Conservation (phyloP, 805 yeast genomes). For the Lipomyces lipofer region DNA sequence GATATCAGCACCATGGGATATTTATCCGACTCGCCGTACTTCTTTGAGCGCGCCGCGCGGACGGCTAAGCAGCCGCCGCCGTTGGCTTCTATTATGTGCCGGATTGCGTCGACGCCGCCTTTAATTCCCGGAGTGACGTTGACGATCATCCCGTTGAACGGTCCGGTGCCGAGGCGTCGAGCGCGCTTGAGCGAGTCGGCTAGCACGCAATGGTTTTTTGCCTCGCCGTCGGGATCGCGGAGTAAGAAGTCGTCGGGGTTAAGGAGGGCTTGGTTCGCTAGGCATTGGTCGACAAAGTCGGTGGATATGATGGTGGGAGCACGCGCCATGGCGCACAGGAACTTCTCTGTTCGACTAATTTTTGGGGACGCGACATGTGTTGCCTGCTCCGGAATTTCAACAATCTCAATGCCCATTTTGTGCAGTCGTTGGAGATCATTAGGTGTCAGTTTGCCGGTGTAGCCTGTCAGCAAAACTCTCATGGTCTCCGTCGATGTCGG, state of each 20-base stretch:
- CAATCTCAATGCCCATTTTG: conserved; percentile 59
- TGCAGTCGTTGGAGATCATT: conserved; percentile 37
- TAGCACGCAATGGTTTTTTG: conserved; percentile 31
- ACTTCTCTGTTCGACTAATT: conserved; percentile 83
- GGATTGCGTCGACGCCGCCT: conserved; percentile 60
- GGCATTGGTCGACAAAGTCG: conserved; percentile 32
- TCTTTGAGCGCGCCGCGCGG: conserved; percentile 34
- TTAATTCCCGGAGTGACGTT: conserved; percentile 58
- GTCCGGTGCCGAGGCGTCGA: conserved; percentile 23
- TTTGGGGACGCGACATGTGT: conserved; percentile 69
- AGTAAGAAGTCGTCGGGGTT: conserved; percentile 34
- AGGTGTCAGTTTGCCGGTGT: conserved; percentile 12
- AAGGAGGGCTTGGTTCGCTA: conserved; percentile 14
- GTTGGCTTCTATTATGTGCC: conserved; percentile 60
- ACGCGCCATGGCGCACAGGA: conserved; percentile 65
- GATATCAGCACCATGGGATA: conserved; percentile 29
- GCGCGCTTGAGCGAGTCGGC: conserved; percentile 33
- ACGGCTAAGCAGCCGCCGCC: conserved; percentile 47
- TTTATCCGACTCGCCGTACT: conserved; percentile 13
- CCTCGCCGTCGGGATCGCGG: conserved; percentile 38
- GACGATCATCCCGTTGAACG: conserved; percentile 54
- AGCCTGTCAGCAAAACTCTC: conserved; percentile 30
- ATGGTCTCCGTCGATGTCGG: conserved; percentile 33
- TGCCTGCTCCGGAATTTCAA: conserved; percentile 43
- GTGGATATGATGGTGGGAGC: conserved; percentile 40